Base-by-base conservation (phyloP, 345 rosid species). In the Erucastrum elatum region DNA sequence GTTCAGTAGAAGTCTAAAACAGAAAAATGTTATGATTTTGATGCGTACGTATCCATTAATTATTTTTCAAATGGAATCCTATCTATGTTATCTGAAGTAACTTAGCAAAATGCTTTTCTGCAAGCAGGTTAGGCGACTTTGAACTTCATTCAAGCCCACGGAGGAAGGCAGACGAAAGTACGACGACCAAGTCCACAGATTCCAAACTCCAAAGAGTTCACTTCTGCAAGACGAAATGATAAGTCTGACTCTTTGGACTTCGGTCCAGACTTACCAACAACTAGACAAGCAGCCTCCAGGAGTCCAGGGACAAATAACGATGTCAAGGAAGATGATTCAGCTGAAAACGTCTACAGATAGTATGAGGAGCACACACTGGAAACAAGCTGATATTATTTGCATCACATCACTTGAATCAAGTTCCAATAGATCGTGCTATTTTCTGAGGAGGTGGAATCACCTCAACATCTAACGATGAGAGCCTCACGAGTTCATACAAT, bases 21-120 rank as follows among this genome's bases (percentile, higher is more conserved):
- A 80, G 75, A 86, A 84, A 77, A 77, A 89, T 88, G 93, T 66
- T 91, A 89, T 84, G 93, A 91, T 77, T 91, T 92, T 82, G 84
- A 88, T 26, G 87, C 71, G 97, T 94, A 81, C 62, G 89, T 67
- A 11, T 68, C 70, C 76, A 62, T 33, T 61, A 25, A n/a, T n/a
- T n/a, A n/a, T n/a, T n/a, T n/a, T n/a, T n/a, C n/a, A 13, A 46
- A 16, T 5, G 44, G 49, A 33, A 15, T 64, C 21, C 9, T 59
- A 61, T 21, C 25, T 46, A 39, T 72, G 13, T 41, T 56, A 15
- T 55, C 34, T 61, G 62, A 17, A 25, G 58, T 81, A 72, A 30
- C 71, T 82, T 64, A 79, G 55, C 79, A 51, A 46, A 67, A 64
- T 68, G 70, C 83, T 66, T 58, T 77, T 1, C 71, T 66, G 70